Conservation (phyloP, 2,329 filamentous ascomycete genomes). For the Colletotrichum caudatum region DNA sequence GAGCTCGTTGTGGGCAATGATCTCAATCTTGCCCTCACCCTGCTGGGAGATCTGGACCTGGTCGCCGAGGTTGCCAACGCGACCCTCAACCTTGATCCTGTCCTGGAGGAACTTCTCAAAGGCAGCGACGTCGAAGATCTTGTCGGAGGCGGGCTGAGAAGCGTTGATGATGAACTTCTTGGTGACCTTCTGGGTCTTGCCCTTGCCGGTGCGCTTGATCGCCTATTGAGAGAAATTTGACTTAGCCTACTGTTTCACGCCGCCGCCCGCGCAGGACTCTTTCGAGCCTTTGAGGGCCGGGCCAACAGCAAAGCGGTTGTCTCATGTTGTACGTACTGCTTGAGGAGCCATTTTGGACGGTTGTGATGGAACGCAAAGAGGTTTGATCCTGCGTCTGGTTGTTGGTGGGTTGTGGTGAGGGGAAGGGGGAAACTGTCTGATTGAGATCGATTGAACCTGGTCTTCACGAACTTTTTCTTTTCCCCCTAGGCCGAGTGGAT, state of each 20-base stretch:
- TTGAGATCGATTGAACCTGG: slow-evolving; percentile 33
- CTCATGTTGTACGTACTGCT: slow-evolving; percentile 84
- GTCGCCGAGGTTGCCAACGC: slow-evolving; percentile 97
- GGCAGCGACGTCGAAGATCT: slow-evolving; percentile 99
- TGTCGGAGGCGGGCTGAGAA: slow-evolving; percentile 97
- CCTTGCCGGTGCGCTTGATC: slow-evolving; percentile 73
- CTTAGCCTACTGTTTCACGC: slow-evolving; percentile 96
- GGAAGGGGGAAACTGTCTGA: slow-evolving; percentile 23
- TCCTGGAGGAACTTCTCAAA: slow-evolving; percentile 99
- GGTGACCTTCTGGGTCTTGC: slow-evolving; percentile 78
- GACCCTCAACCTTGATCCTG: slow-evolving; percentile 99
- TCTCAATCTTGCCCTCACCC: slow-evolving; percentile 97
- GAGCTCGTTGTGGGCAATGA: slow-evolving; percentile 97
- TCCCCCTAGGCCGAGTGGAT: background rate
- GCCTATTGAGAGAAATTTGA: slow-evolving; percentile 64
- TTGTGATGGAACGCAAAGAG: slow-evolving; percentile 65
- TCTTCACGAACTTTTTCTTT: slow-evolving; percentile 28
- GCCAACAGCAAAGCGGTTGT: slow-evolving; percentile 93
- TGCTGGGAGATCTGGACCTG: slow-evolving; percentile 89
- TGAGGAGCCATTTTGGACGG: slow-evolving; percentile 81
- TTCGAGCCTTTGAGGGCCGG: slow-evolving; percentile 58
- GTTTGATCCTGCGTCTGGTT: slow-evolving; percentile 85
- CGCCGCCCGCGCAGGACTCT: slow-evolving; percentile 56
- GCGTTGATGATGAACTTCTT: slow-evolving; percentile 99
- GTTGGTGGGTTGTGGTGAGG: slow-evolving; percentile 43